These are phyloP conservation scores for Picocystis salinarum DNA, from an alignment of 139 green algal genomes.

Conservation along the genomic window DNA sequence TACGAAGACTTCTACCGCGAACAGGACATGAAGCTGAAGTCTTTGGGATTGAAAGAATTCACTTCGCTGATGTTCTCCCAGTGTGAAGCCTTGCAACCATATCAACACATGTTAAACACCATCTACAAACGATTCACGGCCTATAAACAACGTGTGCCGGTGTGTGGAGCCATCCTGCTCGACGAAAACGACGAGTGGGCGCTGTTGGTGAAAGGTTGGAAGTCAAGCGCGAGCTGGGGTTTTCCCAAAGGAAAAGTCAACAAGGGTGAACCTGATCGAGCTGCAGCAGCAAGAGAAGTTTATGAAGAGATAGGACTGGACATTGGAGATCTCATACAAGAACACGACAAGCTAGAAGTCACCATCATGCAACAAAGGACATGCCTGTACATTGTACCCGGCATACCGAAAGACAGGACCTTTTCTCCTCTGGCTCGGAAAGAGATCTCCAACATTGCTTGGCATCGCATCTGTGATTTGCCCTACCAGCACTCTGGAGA, in stretches of 20 bases:
- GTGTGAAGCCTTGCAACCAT: constrained; percentile 40
- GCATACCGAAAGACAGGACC: constrained; percentile 11
- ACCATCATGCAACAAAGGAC: constrained; percentile 30
- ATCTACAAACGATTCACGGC: constrained; percentile 59
- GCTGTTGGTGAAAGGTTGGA: constrained; percentile 70
- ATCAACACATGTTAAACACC: constrained; percentile 28
- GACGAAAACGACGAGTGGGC: constrained; percentile 49
- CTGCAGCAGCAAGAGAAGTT: constrained; percentile 19
- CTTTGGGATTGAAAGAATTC: constrained; percentile 11
- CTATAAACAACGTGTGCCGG: constrained; percentile 62
- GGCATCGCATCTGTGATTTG: constrained; percentile 42
- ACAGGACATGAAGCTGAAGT: constrained; percentile 13
- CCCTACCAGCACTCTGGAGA: constrained; percentile 21
- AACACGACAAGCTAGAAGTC: constrained; percentile 41
- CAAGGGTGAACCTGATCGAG: constrained; percentile 51
- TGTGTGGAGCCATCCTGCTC: constrained; percentile 72
- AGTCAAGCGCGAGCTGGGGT: constrained; percentile 50
- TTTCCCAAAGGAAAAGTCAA: constrained; percentile 85
- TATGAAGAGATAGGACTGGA: constrained; percentile 61
- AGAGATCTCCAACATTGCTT: constrained; percentile 46
- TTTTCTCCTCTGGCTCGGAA: constrained; percentile 15
- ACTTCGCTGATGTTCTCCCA: constrained; percentile 38
- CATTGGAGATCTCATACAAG: constrained; percentile 20
- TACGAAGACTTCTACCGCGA: constrained; percentile 53
- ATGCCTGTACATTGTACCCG: constrained; percentile 53